These are phyloP conservation scores for Cenchrus americanus DNA, from an alignment of 176 grass and related monocot genomes.

Conservation along the genomic window DNA sequence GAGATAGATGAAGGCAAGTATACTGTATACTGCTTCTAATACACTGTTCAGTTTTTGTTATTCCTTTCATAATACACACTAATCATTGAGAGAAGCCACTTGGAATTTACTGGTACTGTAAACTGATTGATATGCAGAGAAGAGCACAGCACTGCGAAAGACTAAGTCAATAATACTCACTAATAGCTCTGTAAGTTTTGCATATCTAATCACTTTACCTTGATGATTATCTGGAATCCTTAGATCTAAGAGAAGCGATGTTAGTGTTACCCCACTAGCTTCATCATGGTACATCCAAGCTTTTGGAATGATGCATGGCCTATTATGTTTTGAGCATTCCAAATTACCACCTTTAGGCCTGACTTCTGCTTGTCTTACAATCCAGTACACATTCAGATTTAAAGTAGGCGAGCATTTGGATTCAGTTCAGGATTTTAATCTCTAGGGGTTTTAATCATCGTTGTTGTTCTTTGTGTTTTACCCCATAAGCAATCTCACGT, in stretches of 20 bases:
- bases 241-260: constrained; percentile 8
- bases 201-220: background rate
- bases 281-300: background rate
- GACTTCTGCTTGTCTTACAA: background rate
- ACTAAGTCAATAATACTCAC: constrained; percentile 98
- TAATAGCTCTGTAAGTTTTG: constrained; percentile 90
- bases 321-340: background rate
- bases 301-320: constrained; percentile 21
- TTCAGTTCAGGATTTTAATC: constrained; percentile 4
- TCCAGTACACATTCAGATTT: background rate
- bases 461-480: constrained; percentile 18
- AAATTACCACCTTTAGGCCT: constrained; percentile 17
- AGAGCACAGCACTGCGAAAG: constrained; percentile 84
- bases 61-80: constrained; percentile 18
- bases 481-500: background rate
- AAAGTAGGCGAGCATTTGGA: background rate
- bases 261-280: constrained; percentile 25
- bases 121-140: constrained; percentile 62
- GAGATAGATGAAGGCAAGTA: constrained; percentile 91
- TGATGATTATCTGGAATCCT: constrained; percentile 4
- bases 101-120: constrained; percentile 37
- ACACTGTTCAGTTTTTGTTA: constrained; percentile 7
- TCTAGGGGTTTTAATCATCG: background rate
- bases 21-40: constrained; percentile 35
- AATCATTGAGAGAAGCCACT: constrained; percentile 17